Evolutionary conservation across 2,329 filamentous ascomycete species (phyloP), one percentile per base, ranked within the genome.

Genomic region (Paracamarosporium sp.): DNA sequence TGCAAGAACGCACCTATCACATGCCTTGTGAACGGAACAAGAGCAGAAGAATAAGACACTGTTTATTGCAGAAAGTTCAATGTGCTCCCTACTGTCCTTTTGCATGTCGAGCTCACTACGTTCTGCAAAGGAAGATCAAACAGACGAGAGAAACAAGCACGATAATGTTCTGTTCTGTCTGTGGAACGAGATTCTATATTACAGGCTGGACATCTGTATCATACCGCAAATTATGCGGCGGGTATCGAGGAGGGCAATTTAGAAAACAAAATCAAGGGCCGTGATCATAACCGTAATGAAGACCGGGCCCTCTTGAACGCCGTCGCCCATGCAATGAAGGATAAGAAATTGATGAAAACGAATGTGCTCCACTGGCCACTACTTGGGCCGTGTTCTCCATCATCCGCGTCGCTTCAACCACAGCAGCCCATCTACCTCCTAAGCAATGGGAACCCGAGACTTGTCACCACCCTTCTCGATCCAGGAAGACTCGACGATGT

Each of bases 401-500:
- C 8, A 24, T 15, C 22, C 9, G 25, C 30, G 7, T 9, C 22
- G 24, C 22, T 7, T 38, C 13, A 50, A 27, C 22, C 27, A 36
- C 6, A 22, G 9, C 17, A 41, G 15, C 36, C 38, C 15, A 11
- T 30, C 15, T 8, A 41, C 36, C 17, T 13, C 15, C 51, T 84
- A 85, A 66, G 78, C 84, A 56, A 80, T 66, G 50, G 92, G 92
- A 53, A 97, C 83, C 64, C 87, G 89, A 41, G 86, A 86, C 76
- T 91, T 83, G 65, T 88, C 88, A 35, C 88, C 91, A 56, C 90
- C 90, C 57, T 88, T 87, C 53, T 85, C 83, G 13, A 94, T 83
- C 87, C 92, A 94, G 59, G 90, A 87, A 50, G 87, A 82, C 65
- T 90, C 88, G 68, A 97, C 86, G 57, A 99, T 80, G 60, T 86